Base-by-base conservation (phyloP, 1,284 basidiomycete genomes). In the Ceratobasidium sp. region DNA sequence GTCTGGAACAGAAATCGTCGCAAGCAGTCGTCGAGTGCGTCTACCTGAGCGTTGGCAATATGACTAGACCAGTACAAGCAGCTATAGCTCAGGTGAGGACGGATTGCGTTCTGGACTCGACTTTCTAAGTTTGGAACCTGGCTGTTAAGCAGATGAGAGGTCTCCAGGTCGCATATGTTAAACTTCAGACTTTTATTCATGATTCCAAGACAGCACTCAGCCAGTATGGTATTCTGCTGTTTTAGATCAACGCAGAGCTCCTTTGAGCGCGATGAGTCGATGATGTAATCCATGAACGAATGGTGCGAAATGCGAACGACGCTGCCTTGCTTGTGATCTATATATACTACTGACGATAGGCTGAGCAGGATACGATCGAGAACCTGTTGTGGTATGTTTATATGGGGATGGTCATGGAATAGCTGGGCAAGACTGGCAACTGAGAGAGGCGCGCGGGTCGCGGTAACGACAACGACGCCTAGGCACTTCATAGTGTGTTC, bases 131-230 rank as follows among this genome's bases (percentile, higher is more conserved):
- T 40, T 10, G 33, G 38, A 3, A 73, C 70, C 57, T 73, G 26
- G 12, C 33, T 48, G 28, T 73, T 44, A 6, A 62, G 38, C 26
- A 42, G 7, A 33, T 57, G 20, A 5, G 70, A 73, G 6, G 70
- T 10, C 28, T 73, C 70, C 23, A 73, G 56, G 3, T 44, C 12
- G 38, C 70, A 73, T 28, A 73, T 70, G 52, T 70, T 70, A 50
- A 70, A 70, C n/a, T n/a, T n/a, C n/a, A n/a, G n/a, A n/a, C n/a
- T n/a, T n/a, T n/a, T n/a, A n/a, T n/a, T n/a, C n/a, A n/a, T n/a
- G n/a, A n/a, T n/a, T n/a, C n/a, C n/a, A n/a, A n/a, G n/a, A n/a
- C n/a, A n/a, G n/a, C n/a, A n/a, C n/a, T n/a, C n/a, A n/a, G n/a
- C n/a, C n/a, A n/a, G n/a, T n/a, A n/a, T n/a, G n/a, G n/a, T n/a